Base-by-base conservation (phyloP, 2,329 filamentous ascomycete genomes). In the Chalaropsis ovoidea region DNA sequence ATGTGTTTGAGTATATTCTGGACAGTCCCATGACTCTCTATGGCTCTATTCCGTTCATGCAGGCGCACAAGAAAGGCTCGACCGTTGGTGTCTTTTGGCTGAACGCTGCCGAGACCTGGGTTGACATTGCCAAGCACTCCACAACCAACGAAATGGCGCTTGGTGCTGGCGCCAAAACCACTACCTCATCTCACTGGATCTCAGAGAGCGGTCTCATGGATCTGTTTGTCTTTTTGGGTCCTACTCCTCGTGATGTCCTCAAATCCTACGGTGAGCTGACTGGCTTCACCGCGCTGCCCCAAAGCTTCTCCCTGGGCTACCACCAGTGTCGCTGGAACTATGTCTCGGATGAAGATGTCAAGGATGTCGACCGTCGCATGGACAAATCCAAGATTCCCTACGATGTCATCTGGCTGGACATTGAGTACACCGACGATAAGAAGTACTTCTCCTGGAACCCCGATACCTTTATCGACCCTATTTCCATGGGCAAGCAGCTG, bases 251-350 rank as follows among this genome's bases (percentile, higher is more conserved):
- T 70, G 89, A 95, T 69, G 81, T 99, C 52, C 87, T 87, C 69
- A 88, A 86, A 71, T 85, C 83, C 39, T 99, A 96, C 74, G 86
- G 87, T 68, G 90, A 96, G 74, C 83, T 99, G 58, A 99, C 94
- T 8, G 94, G 94, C 31, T 93, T 86, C 72, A 94, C 91, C 39
- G 87, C 92, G 68, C 83, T 99, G 75, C 94, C 94, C 1, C 91
- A 96, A 72, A 88, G 94, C 69, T 96, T 96, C 71, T 83, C 93
- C 1, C 85, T 99, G 70, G 94, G 85, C 13, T 96, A 97, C 76
- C 94, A 99, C 73, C 94, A 99, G 75, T 97, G 94, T 75, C 88
- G 94, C 71, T 99, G 94, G 94, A 99, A 99, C 77, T 99, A 99
- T 74, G 87, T 96, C 66, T 95, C 90, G 0, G 93, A 96, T 71